A percentile compares a stretch with the other conserved stretches of the same genome.
Conservation (phyloP, 1,284 basidiomycete species). For the Ustilago xerochloae region DNA sequence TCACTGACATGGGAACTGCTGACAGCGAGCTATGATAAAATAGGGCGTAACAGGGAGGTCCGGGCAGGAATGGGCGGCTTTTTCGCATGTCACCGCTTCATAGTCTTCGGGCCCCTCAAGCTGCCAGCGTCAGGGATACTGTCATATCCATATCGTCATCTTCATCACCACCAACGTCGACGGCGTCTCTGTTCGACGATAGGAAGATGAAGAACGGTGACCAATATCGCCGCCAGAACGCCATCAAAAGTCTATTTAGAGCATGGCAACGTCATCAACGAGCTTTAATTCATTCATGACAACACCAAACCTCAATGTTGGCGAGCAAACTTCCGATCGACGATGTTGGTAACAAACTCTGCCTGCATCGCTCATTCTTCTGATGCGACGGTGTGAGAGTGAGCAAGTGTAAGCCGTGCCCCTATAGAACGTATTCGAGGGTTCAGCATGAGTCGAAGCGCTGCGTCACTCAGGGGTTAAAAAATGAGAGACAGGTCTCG, state of each 20-base stretch:
- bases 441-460: background rate
- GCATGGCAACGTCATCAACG: constrained; percentile 24
- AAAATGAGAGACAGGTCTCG: constrained; percentile 9
- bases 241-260: constrained; percentile 13
- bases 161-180: background rate
- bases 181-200: background rate
- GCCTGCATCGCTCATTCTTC: background rate
- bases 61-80: too few species aligned
- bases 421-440: too few species aligned
- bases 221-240: background rate
- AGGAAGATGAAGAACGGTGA: background rate
- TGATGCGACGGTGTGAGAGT: too few species aligned
- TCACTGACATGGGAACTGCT: background rate
- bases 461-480: constrained; percentile 32
- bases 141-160: background rate
- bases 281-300: constrained; percentile 12
- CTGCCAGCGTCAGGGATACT: background rate
- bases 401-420: too few species aligned
- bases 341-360: constrained; percentile 18
- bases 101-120: background rate
- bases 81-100: too few species aligned
- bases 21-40: constrained; percentile 5
- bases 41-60: too few species aligned
- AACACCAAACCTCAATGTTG: background rate
- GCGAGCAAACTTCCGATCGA: background rate